These are phyloP conservation scores for Ambrosia trifida DNA, from an alignment of 129 eudicot genomes.

Conservation along the genomic window DNA sequence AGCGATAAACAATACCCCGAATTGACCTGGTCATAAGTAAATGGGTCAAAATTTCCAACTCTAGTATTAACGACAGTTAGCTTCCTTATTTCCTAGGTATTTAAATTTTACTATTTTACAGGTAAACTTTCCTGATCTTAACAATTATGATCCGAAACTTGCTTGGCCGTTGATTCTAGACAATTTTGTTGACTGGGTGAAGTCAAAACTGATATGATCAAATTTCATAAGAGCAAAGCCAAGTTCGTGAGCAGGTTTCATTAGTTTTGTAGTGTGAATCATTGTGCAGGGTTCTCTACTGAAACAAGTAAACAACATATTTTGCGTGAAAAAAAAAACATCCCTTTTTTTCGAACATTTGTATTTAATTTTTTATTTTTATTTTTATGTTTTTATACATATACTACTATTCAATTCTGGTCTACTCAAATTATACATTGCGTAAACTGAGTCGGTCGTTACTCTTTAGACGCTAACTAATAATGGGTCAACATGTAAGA, in stretches of 20 bases:
- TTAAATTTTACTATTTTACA: conserved; percentile 29
- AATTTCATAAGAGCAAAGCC: conserved; percentile 19
- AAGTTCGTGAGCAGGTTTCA: conserved; percentile 25
- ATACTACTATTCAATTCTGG: too few species aligned
- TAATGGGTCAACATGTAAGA: too few species aligned
- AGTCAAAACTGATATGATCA: conserved; percentile 51
- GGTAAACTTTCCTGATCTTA: conserved; percentile 83
- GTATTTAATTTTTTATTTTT: too few species aligned
- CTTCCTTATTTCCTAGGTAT: background rate
- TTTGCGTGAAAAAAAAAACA: conserved; percentile 30
- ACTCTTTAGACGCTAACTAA: too few species aligned
- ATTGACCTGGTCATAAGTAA: background rate
- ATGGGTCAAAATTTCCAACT: background rate
- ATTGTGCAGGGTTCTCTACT: conserved; percentile 34
- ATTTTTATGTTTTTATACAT: too few species aligned
- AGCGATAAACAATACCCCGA: too few species aligned
- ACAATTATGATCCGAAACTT: conserved; percentile 63
- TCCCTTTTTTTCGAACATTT: too few species aligned
- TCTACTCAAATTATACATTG: too few species aligned
- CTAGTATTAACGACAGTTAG: background rate
- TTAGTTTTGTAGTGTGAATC: conserved; percentile 26
- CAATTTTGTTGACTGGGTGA: conserved; percentile 90
- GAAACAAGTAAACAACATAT: conserved; percentile 33
- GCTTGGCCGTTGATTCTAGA: conserved; percentile 96
- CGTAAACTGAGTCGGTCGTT: too few species aligned